These are phyloP conservation scores for Aspergillus cristatus DNA, from an alignment of 495 filamentous ascomycete genomes.

Conservation along the genomic window DNA sequence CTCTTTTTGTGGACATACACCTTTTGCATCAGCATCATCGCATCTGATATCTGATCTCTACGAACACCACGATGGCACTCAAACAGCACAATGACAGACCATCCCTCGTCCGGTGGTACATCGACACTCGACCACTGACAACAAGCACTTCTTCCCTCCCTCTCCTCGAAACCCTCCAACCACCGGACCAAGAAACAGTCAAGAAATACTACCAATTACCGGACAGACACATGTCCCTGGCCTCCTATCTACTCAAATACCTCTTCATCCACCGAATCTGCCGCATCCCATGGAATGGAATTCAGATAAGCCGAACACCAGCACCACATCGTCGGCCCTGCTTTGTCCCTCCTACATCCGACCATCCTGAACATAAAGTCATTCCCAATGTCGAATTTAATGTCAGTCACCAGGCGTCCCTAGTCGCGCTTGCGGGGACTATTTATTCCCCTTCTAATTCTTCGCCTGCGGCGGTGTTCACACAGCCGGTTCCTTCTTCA, in stretches of 20 bases:
- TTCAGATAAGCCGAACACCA: constrained; percentile 49
- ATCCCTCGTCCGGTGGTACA: constrained; percentile 30
- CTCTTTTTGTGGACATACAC: too few relatives aligned
- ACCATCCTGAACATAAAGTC: constrained; percentile 2
- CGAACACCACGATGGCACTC: too few relatives aligned
- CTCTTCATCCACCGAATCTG: constrained; percentile 55
- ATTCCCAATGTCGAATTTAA: constrained; percentile 62
- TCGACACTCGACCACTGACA: constrained; percentile 32
- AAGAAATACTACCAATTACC: constrained; percentile 28
- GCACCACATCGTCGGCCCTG: constrained; percentile 56
- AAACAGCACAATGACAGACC: too few relatives aligned
- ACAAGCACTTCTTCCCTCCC: constrained; percentile 23
- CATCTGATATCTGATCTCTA: too few relatives aligned
- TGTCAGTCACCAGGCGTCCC: constrained; percentile 75
- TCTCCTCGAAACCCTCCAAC: constrained; percentile 25
- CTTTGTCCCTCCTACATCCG: constrained; percentile 32
- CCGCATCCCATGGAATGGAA: constrained; percentile 55
- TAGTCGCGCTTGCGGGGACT: constrained; percentile 56
- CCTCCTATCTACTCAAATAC: constrained; percentile 72
- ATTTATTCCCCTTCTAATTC: constrained; percentile 16
- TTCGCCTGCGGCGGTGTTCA: neutral
- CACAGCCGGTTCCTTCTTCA: neutral
- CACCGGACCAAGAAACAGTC: constrained; percentile 25
- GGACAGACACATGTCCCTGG: constrained; percentile 48
- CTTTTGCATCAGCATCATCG: too few relatives aligned